Base-by-base conservation (phyloP, 2,329 filamentous ascomycete species). In the Paecilomyces formosus region DNA sequence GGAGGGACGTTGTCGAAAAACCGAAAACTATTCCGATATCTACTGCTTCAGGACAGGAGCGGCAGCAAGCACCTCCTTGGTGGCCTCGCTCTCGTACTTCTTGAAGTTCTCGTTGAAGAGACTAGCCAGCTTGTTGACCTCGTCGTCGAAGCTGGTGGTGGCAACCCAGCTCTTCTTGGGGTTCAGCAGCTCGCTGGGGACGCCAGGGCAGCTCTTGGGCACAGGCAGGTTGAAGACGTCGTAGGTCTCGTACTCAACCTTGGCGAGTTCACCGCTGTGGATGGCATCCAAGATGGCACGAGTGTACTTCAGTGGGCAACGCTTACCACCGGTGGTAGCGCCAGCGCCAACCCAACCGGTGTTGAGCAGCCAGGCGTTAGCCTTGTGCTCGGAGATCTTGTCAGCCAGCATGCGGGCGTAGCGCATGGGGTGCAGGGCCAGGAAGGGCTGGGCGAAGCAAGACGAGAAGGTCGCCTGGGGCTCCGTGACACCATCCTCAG, bases 401-500 rank as follows among this genome's bases (percentile, higher is more conserved):
- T 97, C 90, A 39, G 94, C 94, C 62, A 99, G 84, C 94, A 99
- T 99, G 82, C 88, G 88, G 68, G 94, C 94, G 80, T 99, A 99
- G 77, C 90, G 89, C 94, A 99, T 99, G 70, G 94, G 94, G 84
- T 99, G 94, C 60, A 99, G 88, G 50, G 94, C 94, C 70, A 99
- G 82, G 91, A 99, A 99, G 62, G 94, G 94, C 81, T 99, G 94
- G 58, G 94, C 94, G 79, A 99, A 99, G 86, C 94, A 99, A 56
- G 92, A 95, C 26, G 92, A 97, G 87, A 99, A 99, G 71, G 94
- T 99, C 24, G 94, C 94, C 80, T 97, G 91, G 64, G 94, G 94
- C 81, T 99, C 94, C 9, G 90, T 95, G 65, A 99, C 87, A 72
- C 94, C 94, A 65, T 97, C 91, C 81, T 99, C 94, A 33, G 94